Percentiles rank a stretch among this genome's conserved stretches.
Evolutionary conservation across 345 rosid genomes (phyloP).

Genomic region (Salix suchowensis): DNA sequence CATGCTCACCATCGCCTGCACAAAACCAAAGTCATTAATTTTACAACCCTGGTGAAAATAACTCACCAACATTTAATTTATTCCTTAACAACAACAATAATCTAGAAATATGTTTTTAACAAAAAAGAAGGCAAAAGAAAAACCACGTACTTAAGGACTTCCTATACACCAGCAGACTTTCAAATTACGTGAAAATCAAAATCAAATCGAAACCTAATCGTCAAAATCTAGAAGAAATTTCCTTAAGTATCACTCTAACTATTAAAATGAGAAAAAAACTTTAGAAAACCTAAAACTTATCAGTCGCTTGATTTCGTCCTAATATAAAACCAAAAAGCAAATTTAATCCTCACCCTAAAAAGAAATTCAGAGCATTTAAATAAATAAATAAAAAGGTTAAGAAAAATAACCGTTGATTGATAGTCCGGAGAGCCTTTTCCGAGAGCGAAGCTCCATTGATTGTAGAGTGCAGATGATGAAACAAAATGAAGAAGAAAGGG

Average conservation of each 20-base stretch:
- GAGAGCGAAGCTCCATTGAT: constrained; percentile 20
- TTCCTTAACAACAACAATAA: too few species aligned
- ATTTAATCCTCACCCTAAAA: background rate
- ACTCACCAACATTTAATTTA: too few species aligned
- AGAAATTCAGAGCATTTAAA: background rate
- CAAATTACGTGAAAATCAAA: too few species aligned
- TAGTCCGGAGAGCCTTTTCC: background rate
- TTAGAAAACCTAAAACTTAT: background rate
- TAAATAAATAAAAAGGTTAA: too few species aligned
- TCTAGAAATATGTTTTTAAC: too few species aligned
- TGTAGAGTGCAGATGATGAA: background rate
- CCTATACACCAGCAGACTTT: too few species aligned
- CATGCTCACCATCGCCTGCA: background rate
- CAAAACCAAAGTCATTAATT: background rate
- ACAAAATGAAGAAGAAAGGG: background rate
- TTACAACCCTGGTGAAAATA: background rate
- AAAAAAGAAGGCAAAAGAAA: too few species aligned
- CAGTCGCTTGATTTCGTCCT: background rate
- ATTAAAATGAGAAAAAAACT: background rate
- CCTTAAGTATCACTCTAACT: background rate
- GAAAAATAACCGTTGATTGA: background rate
- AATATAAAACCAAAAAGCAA: background rate
- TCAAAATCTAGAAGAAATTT: background rate
- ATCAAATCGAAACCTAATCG: background rate
- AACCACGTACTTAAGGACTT: too few species aligned